phyloP scores from a whole-genome alignment of 176 grass and related monocot species.

The Rhynchospora tenuis region DNA sequence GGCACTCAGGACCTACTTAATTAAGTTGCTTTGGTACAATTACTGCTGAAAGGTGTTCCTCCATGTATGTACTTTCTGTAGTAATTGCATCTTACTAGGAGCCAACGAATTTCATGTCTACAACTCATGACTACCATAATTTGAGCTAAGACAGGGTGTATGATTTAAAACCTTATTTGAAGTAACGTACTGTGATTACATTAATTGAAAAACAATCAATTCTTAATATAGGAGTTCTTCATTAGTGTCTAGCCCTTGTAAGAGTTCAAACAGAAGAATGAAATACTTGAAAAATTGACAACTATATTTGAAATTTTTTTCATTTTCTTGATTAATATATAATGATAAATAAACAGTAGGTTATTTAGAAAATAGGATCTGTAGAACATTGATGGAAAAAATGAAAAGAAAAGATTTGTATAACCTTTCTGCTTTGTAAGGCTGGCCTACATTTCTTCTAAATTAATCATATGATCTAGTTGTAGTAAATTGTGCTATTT shows the following conservation, averaged over 20 bases:
- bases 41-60: neutral
- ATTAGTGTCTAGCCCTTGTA: neutral
- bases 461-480: neutral
- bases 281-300: neutral
- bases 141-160: neutral
- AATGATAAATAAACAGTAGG: neutral
- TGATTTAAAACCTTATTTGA: neutral
- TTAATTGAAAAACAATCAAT: neutral
- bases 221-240: neutral
- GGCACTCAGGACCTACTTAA: neutral
- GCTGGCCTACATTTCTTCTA: too few relatives aligned
- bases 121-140: slow-evolving; percentile 7
- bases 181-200: neutral
- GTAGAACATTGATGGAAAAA: too few relatives aligned
- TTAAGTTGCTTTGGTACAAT: neutral
- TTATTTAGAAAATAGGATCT: neutral
- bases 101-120: neutral
- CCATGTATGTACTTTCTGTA: neutral
- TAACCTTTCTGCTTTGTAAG: too few relatives aligned
- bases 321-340: neutral
- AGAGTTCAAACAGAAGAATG: neutral
- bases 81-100: neutral
- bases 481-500: neutral
- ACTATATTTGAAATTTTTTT: neutral
- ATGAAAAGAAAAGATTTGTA: too few relatives aligned